These are phyloP conservation scores for Pyricularia grisea DNA, from an alignment of 2,329 filamentous ascomycete genomes.

Conservation along the genomic window DNA sequence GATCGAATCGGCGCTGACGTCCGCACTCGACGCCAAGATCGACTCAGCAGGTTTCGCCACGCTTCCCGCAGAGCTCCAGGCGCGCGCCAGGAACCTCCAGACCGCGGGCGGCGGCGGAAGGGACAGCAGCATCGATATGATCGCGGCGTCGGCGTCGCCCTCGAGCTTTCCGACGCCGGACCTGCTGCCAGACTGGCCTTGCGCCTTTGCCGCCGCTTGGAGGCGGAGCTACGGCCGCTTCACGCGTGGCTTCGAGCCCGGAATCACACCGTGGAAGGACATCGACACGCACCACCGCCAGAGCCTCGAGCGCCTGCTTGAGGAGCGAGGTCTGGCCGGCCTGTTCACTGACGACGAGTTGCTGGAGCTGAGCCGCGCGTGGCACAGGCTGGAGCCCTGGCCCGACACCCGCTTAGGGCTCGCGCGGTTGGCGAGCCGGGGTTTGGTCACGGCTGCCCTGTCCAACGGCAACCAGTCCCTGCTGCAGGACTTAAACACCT, in stretches of 20 bases:
- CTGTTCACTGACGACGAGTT: slow-evolving; percentile 53
- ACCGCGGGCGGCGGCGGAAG: not conserved
- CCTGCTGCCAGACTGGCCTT: slow-evolving; percentile 35
- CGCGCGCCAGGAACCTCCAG: slow-evolving; percentile 35
- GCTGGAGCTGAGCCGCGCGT: slow-evolving; percentile 53
- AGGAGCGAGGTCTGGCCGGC: slow-evolving; percentile 41
- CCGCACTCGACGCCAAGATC: slow-evolving; percentile 36
- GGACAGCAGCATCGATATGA: not conserved
- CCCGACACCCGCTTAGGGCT: slow-evolving; percentile 51
- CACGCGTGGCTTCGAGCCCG: slow-evolving; percentile 40
- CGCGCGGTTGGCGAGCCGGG: slow-evolving; percentile 33
- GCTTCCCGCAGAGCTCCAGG: slow-evolving; percentile 34
- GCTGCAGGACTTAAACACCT: slow-evolving; percentile 52
- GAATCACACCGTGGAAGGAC: slow-evolving; percentile 47
- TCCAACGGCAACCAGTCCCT: slow-evolving; percentile 66
- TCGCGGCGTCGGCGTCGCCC: not conserved
- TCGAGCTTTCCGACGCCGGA: slow-evolving; percentile 13
- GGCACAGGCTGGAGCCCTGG: slow-evolving; percentile 68
- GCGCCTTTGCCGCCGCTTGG: slow-evolving; percentile 61
- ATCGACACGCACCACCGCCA: slow-evolving; percentile 64
- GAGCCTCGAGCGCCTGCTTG: slow-evolving; percentile 50
- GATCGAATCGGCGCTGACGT: slow-evolving; percentile 49
- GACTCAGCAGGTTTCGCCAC: slow-evolving; percentile 33
- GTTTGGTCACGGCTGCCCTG: slow-evolving; percentile 53
- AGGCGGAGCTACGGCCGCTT: slow-evolving; percentile 54